Base-by-base conservation (phyloP, 768 basidiomycete species). In the Boletus coccyginus region DNA sequence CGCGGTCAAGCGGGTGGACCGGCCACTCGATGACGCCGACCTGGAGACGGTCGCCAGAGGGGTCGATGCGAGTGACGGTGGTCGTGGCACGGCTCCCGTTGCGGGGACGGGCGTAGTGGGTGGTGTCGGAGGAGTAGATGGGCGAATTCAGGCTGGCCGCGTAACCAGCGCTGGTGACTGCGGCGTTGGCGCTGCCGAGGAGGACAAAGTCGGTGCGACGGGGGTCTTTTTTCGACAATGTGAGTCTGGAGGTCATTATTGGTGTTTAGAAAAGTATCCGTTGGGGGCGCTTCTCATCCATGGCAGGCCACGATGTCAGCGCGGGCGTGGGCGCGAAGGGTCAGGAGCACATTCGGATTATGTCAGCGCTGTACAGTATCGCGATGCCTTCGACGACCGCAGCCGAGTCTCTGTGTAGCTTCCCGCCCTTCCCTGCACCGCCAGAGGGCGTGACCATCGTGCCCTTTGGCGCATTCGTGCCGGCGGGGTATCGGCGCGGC, bases 351-450 rank as follows among this genome's bases (percentile, higher is more conserved):
- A 13, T 21, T 49, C 27, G 13, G 52, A 59, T 62, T 62, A 62
- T 17, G 57, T 62, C 52, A 62, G 43, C 51, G 11, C 6, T 13
- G 14, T 27, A 27, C 27, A 5, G 5, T 10, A 24, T 10, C 46
- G 21, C 21, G 36, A 55, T 40, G 40, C 3, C 50, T 9, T 13
- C 35, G 24, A 24, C 27, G 41, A 27, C 36, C 11, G 27, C 11
- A 32, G 19, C 53, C 27, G 51, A 55, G 1, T 21, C 46, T 4
- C 0, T 42, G 21, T 46, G 41, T 14, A 44, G 3, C 11, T 82
- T 81, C 54, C 81, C 81, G 1, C 81, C 82, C 0, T 84, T 82
- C 60, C 82, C 82, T 8, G 14, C 43, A 3, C 45, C 59, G 0
- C 80, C 80, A 0, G 61, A 65, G 7, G 81, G 77, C 17, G 74